Evolutionary conservation across 2,329 filamentous ascomycete genomes (phyloP), one percentile per base, ranked within the genome.

Genomic region (Beauveria australis): DNA sequence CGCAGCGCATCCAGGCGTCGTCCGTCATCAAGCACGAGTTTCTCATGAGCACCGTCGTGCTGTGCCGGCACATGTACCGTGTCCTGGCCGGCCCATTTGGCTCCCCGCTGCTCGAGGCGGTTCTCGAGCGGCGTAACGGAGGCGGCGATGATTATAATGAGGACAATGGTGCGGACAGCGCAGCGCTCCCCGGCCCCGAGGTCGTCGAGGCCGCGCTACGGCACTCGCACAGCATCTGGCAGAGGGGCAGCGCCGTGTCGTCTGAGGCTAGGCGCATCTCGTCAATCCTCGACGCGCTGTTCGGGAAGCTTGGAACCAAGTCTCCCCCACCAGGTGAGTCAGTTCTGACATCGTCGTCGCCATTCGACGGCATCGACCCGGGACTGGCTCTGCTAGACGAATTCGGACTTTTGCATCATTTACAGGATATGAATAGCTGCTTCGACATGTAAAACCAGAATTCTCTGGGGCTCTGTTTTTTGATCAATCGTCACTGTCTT

Each of bases 351-450:
- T 52, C 28, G 16, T 8, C 58, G 14, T 48, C 49, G 49, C 41
- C 51, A 8, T 60, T 60, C 26, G 41, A 53, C n/a, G 30, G 22
- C 30, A 48, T 60, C 12, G 43, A 53, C 28, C 58, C 58, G 10
- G 58, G 43, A 5, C 48, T 60, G 28, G 58, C 40, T 8, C 28
- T 60, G 41, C 58, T 60, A 7, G 58, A 54, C 14, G 58, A 60
- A 28, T 60, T 60, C 40, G 58, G 58, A 1, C 58, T 60, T 44
- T 28, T 60, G 40, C 49, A 60, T 19, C 58, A 60, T 33, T 22
- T 60, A n/a, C 58, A 60, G 49, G 58, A 53, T 6, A 30, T 70
- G 65, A 53, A 47, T 60, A 28, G 33, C 58, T 63, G 30, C 48
- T 47, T 62, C 37, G 59, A 61, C 40, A 26, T 48, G 28, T 62